Evolutionary conservation across 179 eudicot species (phyloP), one percentile per base, ranked within the genome.

Genomic region (Heliamphora pulchella): DNA sequence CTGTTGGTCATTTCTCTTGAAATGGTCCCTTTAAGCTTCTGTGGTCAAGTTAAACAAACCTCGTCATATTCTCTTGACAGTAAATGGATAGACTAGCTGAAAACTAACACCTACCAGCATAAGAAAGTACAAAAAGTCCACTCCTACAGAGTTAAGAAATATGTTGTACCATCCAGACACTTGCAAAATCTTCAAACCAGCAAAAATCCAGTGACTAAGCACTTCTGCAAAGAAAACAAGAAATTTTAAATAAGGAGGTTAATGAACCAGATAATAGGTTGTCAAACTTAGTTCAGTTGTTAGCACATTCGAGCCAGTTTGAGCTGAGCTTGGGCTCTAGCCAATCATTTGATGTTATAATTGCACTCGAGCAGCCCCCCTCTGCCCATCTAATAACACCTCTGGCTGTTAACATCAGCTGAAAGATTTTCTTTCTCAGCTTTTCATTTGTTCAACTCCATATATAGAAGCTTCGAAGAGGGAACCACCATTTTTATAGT

Each of bases 191-290:
- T 78, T 65, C 81, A 65, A 44, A 78, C 78, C 71, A 71, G 78
- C 84, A 71, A 71, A 31, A 82, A 64, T 63, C 74, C 55, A 72
- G 81, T 65, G 81, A 71, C 74, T 82, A 78, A 78, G 74, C 66
- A 64, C 54, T 53, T 73, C 84, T 82, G 81, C 84, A 82, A 82
- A 61, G 70, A 79, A 67, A 82, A 82, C 48, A 82, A 82, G 68
- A 62, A 78, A 82, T 20, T 63, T 68, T 74, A 78, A 78, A 69
- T 55, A 44, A 43, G 59, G 76, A 58, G 62, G 18, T 47, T 46
- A 74, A 44, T 13, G 57, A 64, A 46, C 43, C 69, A 41, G 71
- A 64, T 5, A 78, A 14, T n/a, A 20, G 71, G 74, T 53, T 50
- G 65, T 61, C 55, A 72, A 63, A 68, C 68, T 70, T 70, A 67